Percentiles rank a stretch among this genome's conserved stretches.
Evolutionary conservation across 208 protist species (phyloP).

Genomic region (Wallacemonas rigidus): DNA sequence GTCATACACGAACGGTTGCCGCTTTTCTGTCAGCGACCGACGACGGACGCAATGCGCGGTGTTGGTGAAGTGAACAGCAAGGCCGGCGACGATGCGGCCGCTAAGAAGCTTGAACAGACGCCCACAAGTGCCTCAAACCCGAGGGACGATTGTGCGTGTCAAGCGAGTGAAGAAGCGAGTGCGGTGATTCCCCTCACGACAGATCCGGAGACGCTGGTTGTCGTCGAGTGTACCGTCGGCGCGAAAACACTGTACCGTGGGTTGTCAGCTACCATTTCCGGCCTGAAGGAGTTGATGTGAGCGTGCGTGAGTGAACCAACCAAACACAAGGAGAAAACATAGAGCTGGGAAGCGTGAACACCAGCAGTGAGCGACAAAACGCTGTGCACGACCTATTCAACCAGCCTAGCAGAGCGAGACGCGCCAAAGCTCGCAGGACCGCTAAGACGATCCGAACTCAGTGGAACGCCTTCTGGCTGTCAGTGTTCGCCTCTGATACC

Average conservation of each 20-base stretch:
- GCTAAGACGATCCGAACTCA: too few relatives aligned
- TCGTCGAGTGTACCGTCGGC: slow-evolving; percentile 15
- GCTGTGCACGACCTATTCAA: too few relatives aligned
- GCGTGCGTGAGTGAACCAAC: too few relatives aligned
- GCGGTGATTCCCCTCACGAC: slow-evolving; percentile 13
- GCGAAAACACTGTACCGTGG: slow-evolving; percentile 15
- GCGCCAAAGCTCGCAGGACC: too few relatives aligned
- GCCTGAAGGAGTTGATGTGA: slow-evolving; percentile 3
- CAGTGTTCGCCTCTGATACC: too few relatives aligned
- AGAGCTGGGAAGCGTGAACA: background rate
- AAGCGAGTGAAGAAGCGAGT: background rate
- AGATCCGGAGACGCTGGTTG: slow-evolving; percentile 5
- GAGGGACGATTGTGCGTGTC: background rate
- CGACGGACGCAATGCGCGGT: slow-evolving; percentile 4
- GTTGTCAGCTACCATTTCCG: slow-evolving; percentile 12
- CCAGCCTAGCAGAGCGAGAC: too few relatives aligned
- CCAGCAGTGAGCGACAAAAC: background rate
- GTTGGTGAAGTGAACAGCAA: background rate
- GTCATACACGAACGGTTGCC: slow-evolving; percentile 11
- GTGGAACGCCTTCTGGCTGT: too few relatives aligned
- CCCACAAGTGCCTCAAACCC: background rate
- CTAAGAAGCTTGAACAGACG: background rate
- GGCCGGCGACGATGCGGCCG: background rate
- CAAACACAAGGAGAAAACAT: background rate
- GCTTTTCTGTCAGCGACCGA: slow-evolving; percentile 8